Conservation (phyloP, 2,329 filamentous ascomycete genomes). For the Triangularia setosa region DNA sequence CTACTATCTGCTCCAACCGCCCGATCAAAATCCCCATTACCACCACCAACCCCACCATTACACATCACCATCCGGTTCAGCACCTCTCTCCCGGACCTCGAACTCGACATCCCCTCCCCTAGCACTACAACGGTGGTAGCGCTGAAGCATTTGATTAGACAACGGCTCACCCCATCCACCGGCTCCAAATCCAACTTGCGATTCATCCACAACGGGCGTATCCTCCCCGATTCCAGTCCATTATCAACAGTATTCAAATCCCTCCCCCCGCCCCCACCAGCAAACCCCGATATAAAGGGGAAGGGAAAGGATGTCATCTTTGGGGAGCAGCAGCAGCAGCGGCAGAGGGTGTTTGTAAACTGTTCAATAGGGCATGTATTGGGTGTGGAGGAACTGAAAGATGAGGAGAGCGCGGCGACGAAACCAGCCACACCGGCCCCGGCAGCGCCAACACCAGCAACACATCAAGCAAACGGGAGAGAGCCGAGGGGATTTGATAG, state of each 20-base stretch:
- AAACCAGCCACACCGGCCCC: slow-evolving; percentile 18
- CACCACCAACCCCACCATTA: slow-evolving; percentile 43
- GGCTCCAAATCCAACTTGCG: slow-evolving; percentile 65
- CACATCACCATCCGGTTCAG: slow-evolving; percentile 89
- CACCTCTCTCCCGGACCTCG: slow-evolving; percentile 75
- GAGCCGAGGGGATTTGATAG: slow-evolving; percentile 82
- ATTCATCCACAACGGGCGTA: slow-evolving; percentile 84
- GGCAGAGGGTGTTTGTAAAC: slow-evolving; percentile 79
- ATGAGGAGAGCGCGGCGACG: slow-evolving; percentile 49
- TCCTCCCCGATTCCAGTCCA: slow-evolving; percentile 69
- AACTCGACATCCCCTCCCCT: slow-evolving; percentile 69
- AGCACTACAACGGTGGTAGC: slow-evolving; percentile 67
- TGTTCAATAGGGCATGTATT: slow-evolving; percentile 83
- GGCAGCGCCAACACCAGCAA: slow-evolving; percentile 1
- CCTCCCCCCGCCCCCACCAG: slow-evolving; percentile 50
- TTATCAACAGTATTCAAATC: slow-evolving; percentile 66
- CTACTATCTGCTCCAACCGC: slow-evolving; percentile 9
- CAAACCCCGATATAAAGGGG: slow-evolving; percentile 48
- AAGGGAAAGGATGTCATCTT: slow-evolving; percentile 52
- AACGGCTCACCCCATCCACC: slow-evolving; percentile 46
- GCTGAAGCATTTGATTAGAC: slow-evolving; percentile 78
- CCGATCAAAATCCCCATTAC: slow-evolving; percentile 14
- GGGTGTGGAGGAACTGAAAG: slow-evolving; percentile 62
- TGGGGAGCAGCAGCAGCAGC: slow-evolving; percentile 35
- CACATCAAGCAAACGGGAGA: not conserved